Evolutionary conservation across 306 rosid genomes (phyloP).

Genomic region (Vigna hirtella): DNA sequence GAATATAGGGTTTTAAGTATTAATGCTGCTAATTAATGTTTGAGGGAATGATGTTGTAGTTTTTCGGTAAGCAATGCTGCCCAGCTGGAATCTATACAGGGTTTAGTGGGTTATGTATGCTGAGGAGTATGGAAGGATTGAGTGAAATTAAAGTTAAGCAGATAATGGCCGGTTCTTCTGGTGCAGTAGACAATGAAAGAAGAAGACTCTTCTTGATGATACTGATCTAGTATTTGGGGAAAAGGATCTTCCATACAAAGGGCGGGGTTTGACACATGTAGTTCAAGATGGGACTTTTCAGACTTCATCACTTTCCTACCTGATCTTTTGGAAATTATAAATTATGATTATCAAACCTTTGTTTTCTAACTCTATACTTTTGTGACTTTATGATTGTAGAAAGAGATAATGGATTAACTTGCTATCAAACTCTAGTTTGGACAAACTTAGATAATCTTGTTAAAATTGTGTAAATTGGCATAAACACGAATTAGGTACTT

Average conservation of each 20-base stretch:
- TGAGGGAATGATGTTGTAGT: background rate
- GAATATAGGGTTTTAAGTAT: background rate
- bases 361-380: background rate
- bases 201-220: background rate
- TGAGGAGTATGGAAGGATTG: background rate
- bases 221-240: background rate
- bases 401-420: background rate
- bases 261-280: background rate
- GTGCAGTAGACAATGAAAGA: background rate
- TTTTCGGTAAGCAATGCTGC: background rate
- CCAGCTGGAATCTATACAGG: background rate
- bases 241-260: background rate
- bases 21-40: background rate
- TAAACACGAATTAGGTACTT: background rate
- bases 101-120: slow-evolving; percentile 6
- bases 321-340: background rate
- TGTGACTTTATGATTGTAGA: background rate
- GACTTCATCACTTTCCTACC: background rate
- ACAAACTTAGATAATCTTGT: background rate
- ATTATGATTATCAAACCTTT: background rate
- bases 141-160: background rate
- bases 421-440: background rate
- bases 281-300: background rate
- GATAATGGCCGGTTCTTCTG: background rate
- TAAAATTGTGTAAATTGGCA: background rate